Base-by-base conservation (phyloP, 495 filamentous ascomycete genomes). In the Penicillium manginii region DNA sequence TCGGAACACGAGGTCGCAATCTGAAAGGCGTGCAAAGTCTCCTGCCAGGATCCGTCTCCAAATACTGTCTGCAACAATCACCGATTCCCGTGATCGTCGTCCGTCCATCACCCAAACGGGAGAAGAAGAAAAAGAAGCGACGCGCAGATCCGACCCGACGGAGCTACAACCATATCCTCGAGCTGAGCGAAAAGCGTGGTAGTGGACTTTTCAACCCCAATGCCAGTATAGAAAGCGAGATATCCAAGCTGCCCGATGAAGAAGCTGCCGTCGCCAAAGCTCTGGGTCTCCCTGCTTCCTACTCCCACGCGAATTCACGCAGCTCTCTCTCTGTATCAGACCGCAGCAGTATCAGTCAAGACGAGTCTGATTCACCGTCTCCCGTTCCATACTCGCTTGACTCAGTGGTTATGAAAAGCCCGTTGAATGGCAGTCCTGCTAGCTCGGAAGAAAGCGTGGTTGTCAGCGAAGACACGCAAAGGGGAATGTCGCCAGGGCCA, bases 81-180 rank as follows among this genome's bases (percentile, higher is more conserved):
- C 94, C 94, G 1, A 90, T 98, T 18, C 94, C 94, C n/a, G 93
- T 97, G 2, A 91, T 97, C 35, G 96, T 98, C 31, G 94, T 98
- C 37, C 86, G 94, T 2, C 93, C 94, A 48, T 89, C 88, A 23
- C 86, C 91, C 52, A 96, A 97, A 76, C 89, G 94, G 5, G 83
- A 88, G 62, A 96, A 96, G 75, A 96, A 96, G 73, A 97, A 96
- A 72, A 82, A 83, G 59, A 97, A 97, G 77, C 89, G 94, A 29
- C 84, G 85, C 14, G 84, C 86, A 45, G 91, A 98, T 59, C 91
- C 92, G 7, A 79, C 71, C 32, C 81, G 94, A 46, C 87, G 88
- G 60, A 88, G 84, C 52, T 98, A 98, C 74, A 84, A 86, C 39
- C 83, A 88, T 49, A 91, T 97, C 54, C 72, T 97, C 11, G 84